A percentile compares a stretch with the other conserved stretches of the same genome.
Conservation (phyloP, 2,329 filamentous ascomycete species). For the Coleophoma eucalyptorum region DNA sequence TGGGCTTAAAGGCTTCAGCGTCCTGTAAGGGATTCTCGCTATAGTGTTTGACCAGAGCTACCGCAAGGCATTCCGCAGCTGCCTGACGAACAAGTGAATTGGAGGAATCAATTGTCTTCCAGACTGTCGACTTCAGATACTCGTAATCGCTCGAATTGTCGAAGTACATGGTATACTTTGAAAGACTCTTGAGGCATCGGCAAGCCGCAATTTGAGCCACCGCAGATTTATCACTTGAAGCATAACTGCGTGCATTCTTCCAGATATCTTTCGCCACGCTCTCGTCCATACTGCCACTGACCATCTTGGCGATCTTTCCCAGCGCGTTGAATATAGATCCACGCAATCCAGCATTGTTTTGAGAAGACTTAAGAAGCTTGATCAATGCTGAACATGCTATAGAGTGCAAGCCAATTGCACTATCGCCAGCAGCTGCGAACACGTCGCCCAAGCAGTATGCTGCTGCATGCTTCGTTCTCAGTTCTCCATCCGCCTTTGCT, state of each 20-base stretch:
- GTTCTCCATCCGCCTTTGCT: slow-evolving; percentile 68
- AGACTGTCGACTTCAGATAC: slow-evolving; percentile 74
- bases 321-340: slow-evolving; percentile 74
- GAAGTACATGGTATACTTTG: slow-evolving; percentile 74
- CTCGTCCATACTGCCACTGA: slow-evolving; percentile 78
- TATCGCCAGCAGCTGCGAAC: slow-evolving; percentile 90
- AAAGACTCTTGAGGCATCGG: slow-evolving; percentile 71
- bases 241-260: slow-evolving; percentile 81
- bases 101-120: slow-evolving; percentile 81
- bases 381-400: slow-evolving; percentile 68
- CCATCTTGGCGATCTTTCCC: slow-evolving; percentile 71
- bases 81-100: slow-evolving; percentile 76
- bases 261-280: slow-evolving; percentile 81
- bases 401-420: slow-evolving; percentile 78
- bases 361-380: slow-evolving; percentile 76
- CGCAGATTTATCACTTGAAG: slow-evolving; percentile 74
- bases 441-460: slow-evolving; percentile 83
- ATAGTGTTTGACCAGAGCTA: slow-evolving; percentile 78
- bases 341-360: slow-evolving; percentile 76
- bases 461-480: slow-evolving; percentile 80
- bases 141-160: slow-evolving; percentile 89
- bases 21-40: slow-evolving; percentile 53
- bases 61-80: slow-evolving; percentile 79
- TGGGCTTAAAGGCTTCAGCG: slow-evolving; percentile 51
- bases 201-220: slow-evolving; percentile 78